These are phyloP conservation scores for Septoria linicola DNA, from an alignment of 2,329 filamentous ascomycete species.

Conservation along the genomic window DNA sequence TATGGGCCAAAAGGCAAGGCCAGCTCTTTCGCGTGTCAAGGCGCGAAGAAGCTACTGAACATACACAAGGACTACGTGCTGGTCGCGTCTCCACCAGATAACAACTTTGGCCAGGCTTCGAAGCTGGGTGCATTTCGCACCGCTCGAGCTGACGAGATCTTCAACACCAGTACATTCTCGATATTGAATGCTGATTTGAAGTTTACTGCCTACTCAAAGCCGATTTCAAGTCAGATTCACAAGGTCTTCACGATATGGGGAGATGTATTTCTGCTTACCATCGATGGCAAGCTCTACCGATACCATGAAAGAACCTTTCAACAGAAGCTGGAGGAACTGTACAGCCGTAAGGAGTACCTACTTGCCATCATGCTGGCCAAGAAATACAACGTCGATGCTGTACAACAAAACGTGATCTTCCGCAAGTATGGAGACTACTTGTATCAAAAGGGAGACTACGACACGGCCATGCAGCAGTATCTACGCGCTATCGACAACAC, in stretches of 20 bases:
- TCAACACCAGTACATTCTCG: slow-evolving; percentile 84
- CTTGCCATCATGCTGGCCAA: slow-evolving; percentile 90
- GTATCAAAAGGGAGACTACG: slow-evolving; percentile 93
- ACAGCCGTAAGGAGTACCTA: slow-evolving; percentile 88
- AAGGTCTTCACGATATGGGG: slow-evolving; percentile 85
- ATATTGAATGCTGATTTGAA: slow-evolving; percentile 89
- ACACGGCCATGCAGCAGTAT: slow-evolving; percentile 99
- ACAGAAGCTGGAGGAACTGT: slow-evolving; percentile 89
- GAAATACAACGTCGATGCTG: slow-evolving; percentile 74
- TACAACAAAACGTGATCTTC: slow-evolving; percentile 88
- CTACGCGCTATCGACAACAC: slow-evolving; percentile 94
- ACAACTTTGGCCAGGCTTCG: slow-evolving; percentile 56
- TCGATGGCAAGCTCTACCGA: slow-evolving; percentile 86
- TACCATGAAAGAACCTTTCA: slow-evolving; percentile 90
- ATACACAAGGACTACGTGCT: slow-evolving; percentile 84
- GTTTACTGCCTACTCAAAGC: slow-evolving; percentile 85
- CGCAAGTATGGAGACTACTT: slow-evolving; percentile 90
- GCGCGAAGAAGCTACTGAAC: slow-evolving; percentile 77
- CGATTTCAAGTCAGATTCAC: slow-evolving; percentile 75
- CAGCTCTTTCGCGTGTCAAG: slow-evolving; percentile 86
- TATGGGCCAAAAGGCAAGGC: slow-evolving; percentile 84
- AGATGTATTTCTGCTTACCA: slow-evolving; percentile 82
- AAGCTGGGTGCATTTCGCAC: slow-evolving; percentile 72
- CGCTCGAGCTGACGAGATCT: slow-evolving; percentile 70
- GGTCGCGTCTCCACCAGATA: slow-evolving; percentile 75